These are phyloP conservation scores for Fusarium buxicola DNA, from an alignment of 2,329 filamentous ascomycete genomes.

Conservation along the genomic window DNA sequence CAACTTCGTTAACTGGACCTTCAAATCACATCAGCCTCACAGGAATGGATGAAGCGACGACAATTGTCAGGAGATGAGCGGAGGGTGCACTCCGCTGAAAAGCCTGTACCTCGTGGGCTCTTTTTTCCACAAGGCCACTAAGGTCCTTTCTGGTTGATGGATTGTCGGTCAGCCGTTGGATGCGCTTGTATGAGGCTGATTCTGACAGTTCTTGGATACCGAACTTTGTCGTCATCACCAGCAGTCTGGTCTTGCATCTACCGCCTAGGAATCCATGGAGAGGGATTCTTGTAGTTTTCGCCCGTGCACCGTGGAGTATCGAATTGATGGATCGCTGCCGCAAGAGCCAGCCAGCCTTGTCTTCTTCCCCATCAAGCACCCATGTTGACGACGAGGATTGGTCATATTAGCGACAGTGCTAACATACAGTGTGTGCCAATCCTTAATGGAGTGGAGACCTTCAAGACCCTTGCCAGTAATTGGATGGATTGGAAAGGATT, in stretches of 20 bases:
- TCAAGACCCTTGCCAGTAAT: conserved; percentile 15
- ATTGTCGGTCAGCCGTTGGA: conserved; percentile 28
- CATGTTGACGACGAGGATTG: conserved; percentile 14
- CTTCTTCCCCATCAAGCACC: conserved; percentile 28
- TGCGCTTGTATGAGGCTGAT: conserved; percentile 27
- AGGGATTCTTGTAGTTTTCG: conserved; percentile 19
- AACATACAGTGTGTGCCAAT: not conserved
- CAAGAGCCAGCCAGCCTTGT: conserved; percentile 33
- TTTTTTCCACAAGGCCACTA: conserved; percentile 33
- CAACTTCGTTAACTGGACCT: conserved; percentile 25
- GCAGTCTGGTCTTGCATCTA: not conserved
- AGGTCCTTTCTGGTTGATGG: conserved; percentile 5
- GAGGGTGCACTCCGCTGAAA: conserved; percentile 36
- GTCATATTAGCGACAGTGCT: conserved; percentile 13
- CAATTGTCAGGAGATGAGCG: conserved; percentile 36
- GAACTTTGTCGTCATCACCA: conserved; percentile 3
- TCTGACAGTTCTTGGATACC: conserved; percentile 1
- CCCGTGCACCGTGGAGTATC: conserved; percentile 32
- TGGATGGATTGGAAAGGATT: too few species aligned
- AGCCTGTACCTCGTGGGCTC: conserved; percentile 29
- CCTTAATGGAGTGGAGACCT: conserved; percentile 15
- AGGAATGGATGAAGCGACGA: conserved; percentile 30
- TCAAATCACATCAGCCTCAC: conserved; percentile 37
- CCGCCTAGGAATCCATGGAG: not conserved
- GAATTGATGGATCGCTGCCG: conserved; percentile 28